Evolutionary conservation across 1,284 basidiomycete species (phyloP).

Genomic region (Ganoderma lucidum): DNA sequence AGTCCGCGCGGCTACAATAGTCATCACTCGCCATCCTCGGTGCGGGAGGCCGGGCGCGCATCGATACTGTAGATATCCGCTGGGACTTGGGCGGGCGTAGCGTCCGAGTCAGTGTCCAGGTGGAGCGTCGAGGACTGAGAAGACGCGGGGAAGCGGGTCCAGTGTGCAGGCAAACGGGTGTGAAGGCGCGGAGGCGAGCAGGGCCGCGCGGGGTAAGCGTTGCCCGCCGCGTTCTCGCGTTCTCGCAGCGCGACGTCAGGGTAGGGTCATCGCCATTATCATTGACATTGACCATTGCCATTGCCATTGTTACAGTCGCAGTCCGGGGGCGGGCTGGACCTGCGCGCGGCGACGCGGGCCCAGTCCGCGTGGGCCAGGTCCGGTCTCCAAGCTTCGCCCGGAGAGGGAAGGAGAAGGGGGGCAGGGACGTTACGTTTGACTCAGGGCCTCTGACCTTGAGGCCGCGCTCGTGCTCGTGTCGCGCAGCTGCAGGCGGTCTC

Average conservation of each 20-base stretch:
- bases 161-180: background rate
- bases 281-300: background rate
- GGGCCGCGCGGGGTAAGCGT: background rate
- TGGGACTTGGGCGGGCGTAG: conserved; percentile 8
- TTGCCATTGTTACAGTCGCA: background rate
- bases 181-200: conserved; percentile 12
- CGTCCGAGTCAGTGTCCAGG: background rate
- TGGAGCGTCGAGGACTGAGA: background rate
- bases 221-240: background rate
- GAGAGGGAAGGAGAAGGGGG: background rate
- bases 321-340: background rate
- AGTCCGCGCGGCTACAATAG: background rate
- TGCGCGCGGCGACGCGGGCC: background rate
- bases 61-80: background rate
- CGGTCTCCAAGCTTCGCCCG: background rate
- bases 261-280: background rate
- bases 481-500: conserved; percentile 1
- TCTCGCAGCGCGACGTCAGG: background rate
- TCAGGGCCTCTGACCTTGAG: background rate
- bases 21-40: background rate
- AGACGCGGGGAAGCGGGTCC: conserved; percentile 8
- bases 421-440: background rate
- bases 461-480: background rate
- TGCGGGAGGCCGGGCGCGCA: background rate
- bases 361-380: conserved; percentile 1